Evolutionary conservation across 352 stramenopile genomes (phyloP).

Genomic region (Aphanomyces stellatus): DNA sequence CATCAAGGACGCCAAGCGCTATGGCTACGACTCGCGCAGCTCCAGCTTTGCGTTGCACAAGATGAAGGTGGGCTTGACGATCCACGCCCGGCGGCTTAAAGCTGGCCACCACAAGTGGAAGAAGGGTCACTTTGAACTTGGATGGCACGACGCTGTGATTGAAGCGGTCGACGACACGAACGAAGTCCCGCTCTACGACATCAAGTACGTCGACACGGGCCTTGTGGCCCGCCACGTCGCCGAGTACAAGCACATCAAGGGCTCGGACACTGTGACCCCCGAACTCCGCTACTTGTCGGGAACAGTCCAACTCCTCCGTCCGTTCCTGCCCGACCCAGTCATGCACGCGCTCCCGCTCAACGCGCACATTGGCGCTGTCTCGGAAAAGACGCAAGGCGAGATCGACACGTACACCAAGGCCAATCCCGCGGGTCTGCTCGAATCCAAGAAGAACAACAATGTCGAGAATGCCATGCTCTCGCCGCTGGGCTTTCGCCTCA

Average conservation of each 20-base stretch:
- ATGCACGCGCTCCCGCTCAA: conserved; percentile 82
- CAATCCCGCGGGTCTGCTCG: conserved; percentile 65
- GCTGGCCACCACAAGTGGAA: conserved; percentile 80
- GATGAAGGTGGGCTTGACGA: conserved; percentile 36
- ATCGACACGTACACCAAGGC: conserved; percentile 66
- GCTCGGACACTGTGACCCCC: conserved; percentile 46
- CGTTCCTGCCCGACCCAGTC: conserved; percentile 63
- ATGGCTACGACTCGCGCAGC: conserved; percentile 29
- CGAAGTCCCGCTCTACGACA: conserved; percentile 70
- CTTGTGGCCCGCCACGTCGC: conserved; percentile 71
- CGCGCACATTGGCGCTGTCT: conserved; percentile 79
- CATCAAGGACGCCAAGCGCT: conserved; percentile 41
- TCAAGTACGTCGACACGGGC: conserved; percentile 81
- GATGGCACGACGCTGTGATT: conserved; percentile 63
- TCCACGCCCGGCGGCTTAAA: conserved; percentile 66
- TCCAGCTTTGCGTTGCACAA: conserved; percentile 33
- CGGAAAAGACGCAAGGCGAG: conserved; percentile 78
- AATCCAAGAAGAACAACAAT: conserved; percentile 61
- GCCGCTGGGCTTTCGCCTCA: conserved; percentile 59
- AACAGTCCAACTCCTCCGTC: conserved; percentile 71
- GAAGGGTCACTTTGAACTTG: conserved; percentile 67
- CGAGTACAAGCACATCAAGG: conserved; percentile 69
- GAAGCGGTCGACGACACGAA: conserved; percentile 53
- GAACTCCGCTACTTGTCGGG: conserved; percentile 65
- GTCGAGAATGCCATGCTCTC: conserved; percentile 56